Conservation (phyloP, 805 yeast species). For the Candida tibetensis region DNA sequence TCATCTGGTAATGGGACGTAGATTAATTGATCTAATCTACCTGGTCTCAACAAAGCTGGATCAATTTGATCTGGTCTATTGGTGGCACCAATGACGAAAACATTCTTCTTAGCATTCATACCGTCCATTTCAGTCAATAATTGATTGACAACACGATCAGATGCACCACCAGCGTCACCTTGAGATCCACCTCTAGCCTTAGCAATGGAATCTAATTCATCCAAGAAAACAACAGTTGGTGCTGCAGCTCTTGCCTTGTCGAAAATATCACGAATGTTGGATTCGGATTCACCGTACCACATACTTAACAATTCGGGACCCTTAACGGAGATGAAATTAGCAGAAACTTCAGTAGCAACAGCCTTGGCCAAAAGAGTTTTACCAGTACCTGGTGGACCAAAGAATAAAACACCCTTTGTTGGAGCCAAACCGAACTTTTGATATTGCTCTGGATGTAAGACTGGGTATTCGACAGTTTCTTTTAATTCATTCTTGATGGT, state of each 20-base stretch:
- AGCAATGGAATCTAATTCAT: slow-evolving; percentile 97
- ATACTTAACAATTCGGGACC: slow-evolving; percentile 96
- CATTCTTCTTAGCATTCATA: slow-evolving; percentile 99
- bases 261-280: slow-evolving; percentile 94
- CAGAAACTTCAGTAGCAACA: slow-evolving; percentile 98
- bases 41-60: slow-evolving; percentile 98
- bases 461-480: slow-evolving; percentile 99
- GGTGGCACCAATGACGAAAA: slow-evolving; percentile 98
- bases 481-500: slow-evolving; percentile 93
- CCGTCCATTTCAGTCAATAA: slow-evolving; percentile 98
- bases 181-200: slow-evolving; percentile 84
- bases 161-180: slow-evolving; percentile 96
- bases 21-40: slow-evolving; percentile 96
- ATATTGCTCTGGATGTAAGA: slow-evolving; percentile 97
- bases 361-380: slow-evolving; percentile 97
- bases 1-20: slow-evolving; percentile 99
- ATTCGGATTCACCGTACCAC: slow-evolving; percentile 99
- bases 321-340: slow-evolving; percentile 94
- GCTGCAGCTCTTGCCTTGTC: slow-evolving; percentile 99
- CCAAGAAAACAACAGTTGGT: slow-evolving; percentile 97
- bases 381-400: slow-evolving; percentile 99
- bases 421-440: slow-evolving; percentile 98
- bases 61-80: slow-evolving; percentile 99
- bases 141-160: slow-evolving; percentile 95
- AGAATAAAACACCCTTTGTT: slow-evolving; percentile 96